These are phyloP conservation scores for Penicillium freii DNA, from an alignment of 2,329 filamentous ascomycete species.

Conservation along the genomic window DNA sequence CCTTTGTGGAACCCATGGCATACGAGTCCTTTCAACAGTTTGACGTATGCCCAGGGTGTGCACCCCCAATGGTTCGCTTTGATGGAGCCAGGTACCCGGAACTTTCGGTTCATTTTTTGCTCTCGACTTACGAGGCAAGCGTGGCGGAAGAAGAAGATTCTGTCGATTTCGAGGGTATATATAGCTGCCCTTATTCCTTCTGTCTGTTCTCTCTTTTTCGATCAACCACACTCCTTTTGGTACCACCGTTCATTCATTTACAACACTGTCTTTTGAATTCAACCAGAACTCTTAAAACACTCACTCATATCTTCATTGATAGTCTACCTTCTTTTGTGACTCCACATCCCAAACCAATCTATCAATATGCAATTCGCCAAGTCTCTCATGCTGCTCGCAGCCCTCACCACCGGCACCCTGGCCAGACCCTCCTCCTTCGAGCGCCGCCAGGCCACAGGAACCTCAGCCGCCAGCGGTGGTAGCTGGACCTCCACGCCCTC, in stretches of 20 bases:
- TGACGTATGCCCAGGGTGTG: slow-evolving; percentile 1
- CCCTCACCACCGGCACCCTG: slow-evolving; percentile 26
- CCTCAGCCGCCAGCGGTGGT: slow-evolving; percentile 9
- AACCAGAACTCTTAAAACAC: slow-evolving; percentile 3
- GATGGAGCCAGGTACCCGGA: slow-evolving; percentile 6
- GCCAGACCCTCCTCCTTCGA: slow-evolving; percentile 19
- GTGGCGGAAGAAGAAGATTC: slow-evolving; percentile 8
- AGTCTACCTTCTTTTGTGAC: slow-evolving; percentile 1
- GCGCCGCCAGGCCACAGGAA: slow-evolving; percentile 16
- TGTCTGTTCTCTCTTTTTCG: background rate
- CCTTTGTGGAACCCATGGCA: background rate
- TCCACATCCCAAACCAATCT: background rate
- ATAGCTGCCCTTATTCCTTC: background rate
- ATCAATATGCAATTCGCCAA: slow-evolving; percentile 31
- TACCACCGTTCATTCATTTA: slow-evolving; percentile 4
- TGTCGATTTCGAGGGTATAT: slow-evolving; percentile 3
- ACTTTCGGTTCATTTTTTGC: background rate
- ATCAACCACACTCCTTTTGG: slow-evolving; percentile 10
- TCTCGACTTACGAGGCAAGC: slow-evolving; percentile 3
- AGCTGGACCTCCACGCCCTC: slow-evolving; percentile 25
- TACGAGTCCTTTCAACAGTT: background rate
- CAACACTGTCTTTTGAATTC: slow-evolving; percentile 2
- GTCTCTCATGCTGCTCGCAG: slow-evolving; percentile 34
- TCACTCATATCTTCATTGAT: slow-evolving; percentile 2
- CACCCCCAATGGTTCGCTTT: background rate